Evolutionary conservation across 2,329 filamentous ascomycete species (phyloP).

Genomic region (Fusarium mexicanum): DNA sequence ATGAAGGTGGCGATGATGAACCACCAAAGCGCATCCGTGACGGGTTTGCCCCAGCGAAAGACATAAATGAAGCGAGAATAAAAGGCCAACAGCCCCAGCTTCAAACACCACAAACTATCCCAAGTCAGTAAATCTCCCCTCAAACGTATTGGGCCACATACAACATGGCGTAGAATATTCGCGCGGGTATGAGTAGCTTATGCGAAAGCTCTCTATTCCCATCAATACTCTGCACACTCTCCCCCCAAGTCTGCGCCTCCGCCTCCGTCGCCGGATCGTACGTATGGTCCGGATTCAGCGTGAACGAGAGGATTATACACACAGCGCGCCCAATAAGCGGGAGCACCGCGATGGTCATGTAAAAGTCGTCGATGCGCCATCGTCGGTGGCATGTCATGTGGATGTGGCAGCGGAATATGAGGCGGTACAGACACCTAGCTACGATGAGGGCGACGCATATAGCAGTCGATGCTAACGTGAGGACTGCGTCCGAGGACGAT

Average conservation of each 20-base stretch:
- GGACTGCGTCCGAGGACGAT: slow-evolving; percentile 39
- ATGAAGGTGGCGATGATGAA: slow-evolving; percentile 44
- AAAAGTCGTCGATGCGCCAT: slow-evolving; percentile 47
- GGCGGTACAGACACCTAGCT: slow-evolving; percentile 43
- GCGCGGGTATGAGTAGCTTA: slow-evolving; percentile 43
- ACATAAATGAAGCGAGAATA: slow-evolving; percentile 45
- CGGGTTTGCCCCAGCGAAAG: slow-evolving; percentile 37
- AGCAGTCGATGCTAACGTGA: slow-evolving; percentile 43
- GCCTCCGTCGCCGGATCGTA: slow-evolving; percentile 33
- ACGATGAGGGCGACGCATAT: slow-evolving; percentile 44
- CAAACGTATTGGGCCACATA: not conserved
- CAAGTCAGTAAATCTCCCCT: not conserved
- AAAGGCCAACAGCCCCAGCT: slow-evolving; percentile 44
- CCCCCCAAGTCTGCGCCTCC: slow-evolving; percentile 26
- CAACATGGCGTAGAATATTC: slow-evolving; percentile 47
- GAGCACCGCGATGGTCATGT: slow-evolving; percentile 46
- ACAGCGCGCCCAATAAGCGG: slow-evolving; percentile 43
- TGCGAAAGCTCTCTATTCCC: slow-evolving; percentile 38
- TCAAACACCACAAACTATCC: slow-evolving; percentile 45
- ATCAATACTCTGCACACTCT: slow-evolving; percentile 25
- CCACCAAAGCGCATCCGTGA: slow-evolving; percentile 36
- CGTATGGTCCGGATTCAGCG: slow-evolving; percentile 42
- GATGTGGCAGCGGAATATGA: slow-evolving; percentile 41
- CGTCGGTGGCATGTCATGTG: slow-evolving; percentile 44
- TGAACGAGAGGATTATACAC: slow-evolving; percentile 40